phyloP scores from a whole-genome alignment of 371 early-diverging fungal species.

The Mortierella sp. region DNA sequence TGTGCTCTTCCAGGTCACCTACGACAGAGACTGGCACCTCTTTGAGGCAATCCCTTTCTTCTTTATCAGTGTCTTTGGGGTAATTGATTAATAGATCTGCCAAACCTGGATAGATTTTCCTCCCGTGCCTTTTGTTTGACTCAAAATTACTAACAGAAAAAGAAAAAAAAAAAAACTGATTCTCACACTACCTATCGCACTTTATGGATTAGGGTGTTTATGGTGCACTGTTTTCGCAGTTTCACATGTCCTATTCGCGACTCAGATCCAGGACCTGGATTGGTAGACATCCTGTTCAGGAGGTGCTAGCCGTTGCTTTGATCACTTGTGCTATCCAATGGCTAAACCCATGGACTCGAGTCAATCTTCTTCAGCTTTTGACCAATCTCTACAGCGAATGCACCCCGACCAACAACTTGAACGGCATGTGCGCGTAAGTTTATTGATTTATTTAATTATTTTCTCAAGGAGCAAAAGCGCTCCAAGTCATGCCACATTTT shows the following conservation, averaged over 20 bases:
- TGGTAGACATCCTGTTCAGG: slow-evolving; percentile 67
- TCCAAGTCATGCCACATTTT: too few species aligned
- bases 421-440: slow-evolving; percentile 73
- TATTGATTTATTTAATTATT: too few species aligned
- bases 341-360: slow-evolving; percentile 77
- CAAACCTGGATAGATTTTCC: slow-evolving; percentile 54
- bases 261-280: slow-evolving; percentile 67
- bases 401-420: slow-evolving; percentile 59
- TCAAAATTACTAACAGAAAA: background rate
- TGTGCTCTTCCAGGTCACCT: slow-evolving; percentile 95
- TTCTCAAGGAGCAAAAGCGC: too few species aligned
- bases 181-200: background rate
- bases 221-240: slow-evolving; percentile 83
- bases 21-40: slow-evolving; percentile 88
- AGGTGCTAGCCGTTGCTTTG: slow-evolving; percentile 78
- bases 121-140: background rate
- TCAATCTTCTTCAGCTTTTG: slow-evolving; percentile 81
- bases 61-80: slow-evolving; percentile 56
- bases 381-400: slow-evolving; percentile 89
- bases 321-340: slow-evolving; percentile 79
- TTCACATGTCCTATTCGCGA: slow-evolving; percentile 74
- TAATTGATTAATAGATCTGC: slow-evolving; percentile 32
- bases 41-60: slow-evolving; percentile 68
- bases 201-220: slow-evolving; percentile 71
- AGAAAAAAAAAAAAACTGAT: background rate